Conservation (phyloP, 306 rosid species). For the Cicer cuneatum region DNA sequence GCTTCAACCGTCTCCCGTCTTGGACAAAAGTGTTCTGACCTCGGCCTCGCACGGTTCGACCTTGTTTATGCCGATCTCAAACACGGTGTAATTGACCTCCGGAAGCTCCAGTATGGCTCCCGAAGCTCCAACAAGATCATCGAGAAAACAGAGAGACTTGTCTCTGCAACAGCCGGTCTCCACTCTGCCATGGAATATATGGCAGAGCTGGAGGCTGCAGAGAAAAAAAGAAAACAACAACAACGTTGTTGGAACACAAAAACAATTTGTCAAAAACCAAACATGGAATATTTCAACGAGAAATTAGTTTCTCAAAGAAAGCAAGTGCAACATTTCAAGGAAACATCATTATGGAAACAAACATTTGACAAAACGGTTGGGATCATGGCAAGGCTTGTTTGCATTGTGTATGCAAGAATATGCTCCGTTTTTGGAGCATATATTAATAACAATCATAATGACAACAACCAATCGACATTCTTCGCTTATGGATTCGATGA, state of each 20-base stretch:
- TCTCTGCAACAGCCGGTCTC: constrained; percentile 42
- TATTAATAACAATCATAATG: constrained; percentile 14
- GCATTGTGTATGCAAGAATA: constrained; percentile 61
- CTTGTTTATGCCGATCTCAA: constrained; percentile 53
- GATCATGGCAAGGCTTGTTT: constrained; percentile 60
- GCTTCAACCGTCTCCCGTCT: constrained; percentile 55
- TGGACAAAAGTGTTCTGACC: constrained; percentile 53
- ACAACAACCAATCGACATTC: neutral
- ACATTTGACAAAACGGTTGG: constrained; percentile 59
- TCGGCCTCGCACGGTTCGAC: constrained; percentile 49
- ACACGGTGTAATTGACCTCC: constrained; percentile 46
- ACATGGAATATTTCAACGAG: constrained; percentile 43
- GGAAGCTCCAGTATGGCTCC: constrained; percentile 39
- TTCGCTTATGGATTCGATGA: neutral
- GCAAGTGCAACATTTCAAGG: constrained; percentile 59
- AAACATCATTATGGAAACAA: constrained; percentile 66
- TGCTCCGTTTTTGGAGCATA: constrained; percentile 54
- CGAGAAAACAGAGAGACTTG: constrained; percentile 54
- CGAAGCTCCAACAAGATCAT: constrained; percentile 31
- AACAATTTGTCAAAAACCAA: constrained; percentile 5
- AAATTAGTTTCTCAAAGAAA: constrained; percentile 48
- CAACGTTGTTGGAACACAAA: neutral
- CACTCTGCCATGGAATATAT: constrained; percentile 52
- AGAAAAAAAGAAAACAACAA: constrained; percentile 47
- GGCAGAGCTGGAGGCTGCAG: constrained; percentile 47